Evolutionary conservation across 148 eudicot genomes (phyloP).

Genomic region (Cornus suecica): DNA sequence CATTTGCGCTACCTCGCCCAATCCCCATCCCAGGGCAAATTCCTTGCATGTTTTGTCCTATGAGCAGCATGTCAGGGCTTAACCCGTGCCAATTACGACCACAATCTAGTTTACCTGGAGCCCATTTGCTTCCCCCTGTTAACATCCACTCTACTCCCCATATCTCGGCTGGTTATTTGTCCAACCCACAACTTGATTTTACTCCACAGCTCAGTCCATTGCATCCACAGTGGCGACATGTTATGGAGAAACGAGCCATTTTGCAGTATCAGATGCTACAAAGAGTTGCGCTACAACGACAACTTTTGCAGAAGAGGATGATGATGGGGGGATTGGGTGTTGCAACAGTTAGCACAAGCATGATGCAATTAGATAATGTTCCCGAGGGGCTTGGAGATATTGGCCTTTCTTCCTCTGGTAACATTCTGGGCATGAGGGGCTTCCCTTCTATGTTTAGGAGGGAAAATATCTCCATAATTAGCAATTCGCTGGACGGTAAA

Average conservation of each 20-base stretch:
- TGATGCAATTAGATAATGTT: not conserved
- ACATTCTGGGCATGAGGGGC: not conserved
- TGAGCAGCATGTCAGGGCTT: not conserved
- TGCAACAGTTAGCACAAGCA: not conserved
- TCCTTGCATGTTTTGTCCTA: not conserved
- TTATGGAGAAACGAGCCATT: constrained; percentile 5
- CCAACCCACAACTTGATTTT: constrained; percentile 3
- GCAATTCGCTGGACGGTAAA: not conserved
- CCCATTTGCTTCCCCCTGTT: not conserved
- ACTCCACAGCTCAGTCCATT: constrained; percentile 12
- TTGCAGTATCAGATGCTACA: constrained; percentile 10
- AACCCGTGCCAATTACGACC: not conserved
- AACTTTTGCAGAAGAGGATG: constrained; percentile 5
- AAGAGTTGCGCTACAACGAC: not conserved
- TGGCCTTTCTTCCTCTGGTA: constrained; percentile 5
- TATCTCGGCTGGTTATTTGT: constrained; percentile 9
- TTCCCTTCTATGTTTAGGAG: not conserved
- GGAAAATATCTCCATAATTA: not conserved
- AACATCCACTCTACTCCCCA: constrained; percentile 3
- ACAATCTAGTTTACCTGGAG: constrained; percentile 5
- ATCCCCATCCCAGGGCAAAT: not conserved
- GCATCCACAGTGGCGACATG: constrained; percentile 16
- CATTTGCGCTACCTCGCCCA: constrained; percentile 1
- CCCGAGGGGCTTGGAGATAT: constrained; percentile 4
- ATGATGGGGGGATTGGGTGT: constrained; percentile 1